phyloP scores from a whole-genome alignment of 768 basidiomycete species.

The Hemileccinum rubropunctum region DNA sequence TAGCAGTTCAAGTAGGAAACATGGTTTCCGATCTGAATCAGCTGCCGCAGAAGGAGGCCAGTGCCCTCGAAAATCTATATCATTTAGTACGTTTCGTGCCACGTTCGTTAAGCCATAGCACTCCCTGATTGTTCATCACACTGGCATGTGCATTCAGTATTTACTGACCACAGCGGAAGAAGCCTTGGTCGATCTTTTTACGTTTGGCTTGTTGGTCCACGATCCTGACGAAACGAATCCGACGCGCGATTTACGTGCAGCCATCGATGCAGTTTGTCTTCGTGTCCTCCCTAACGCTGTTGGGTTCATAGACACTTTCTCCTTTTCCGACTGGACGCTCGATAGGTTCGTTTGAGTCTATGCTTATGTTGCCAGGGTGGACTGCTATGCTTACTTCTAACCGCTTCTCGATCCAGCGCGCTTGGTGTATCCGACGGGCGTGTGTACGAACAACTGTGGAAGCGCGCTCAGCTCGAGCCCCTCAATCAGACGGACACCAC shows the following conservation, averaged over 20 bases:
- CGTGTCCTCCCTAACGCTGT: constrained; percentile 62
- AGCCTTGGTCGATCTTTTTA: constrained; percentile 56
- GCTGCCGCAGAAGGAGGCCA: constrained; percentile 16
- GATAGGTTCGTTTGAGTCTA: constrained; percentile 47
- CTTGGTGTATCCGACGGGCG: constrained; percentile 62
- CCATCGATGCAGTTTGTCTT: constrained; percentile 47
- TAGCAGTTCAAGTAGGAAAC: constrained; percentile 52
- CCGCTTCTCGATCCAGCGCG: constrained; percentile 39
- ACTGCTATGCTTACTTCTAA: background rate
- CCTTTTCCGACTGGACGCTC: constrained; percentile 72
- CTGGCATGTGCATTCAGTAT: constrained; percentile 45
- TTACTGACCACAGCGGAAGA: constrained; percentile 56
- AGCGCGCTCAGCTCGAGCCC: constrained; percentile 55
- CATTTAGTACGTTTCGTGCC: constrained; percentile 24
- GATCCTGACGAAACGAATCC: constrained; percentile 35
- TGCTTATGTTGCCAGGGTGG: background rate
- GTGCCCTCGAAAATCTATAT: constrained; percentile 21
- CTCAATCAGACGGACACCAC: constrained; percentile 52
- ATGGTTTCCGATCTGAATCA: constrained; percentile 38
- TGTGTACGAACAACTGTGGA: constrained; percentile 68
- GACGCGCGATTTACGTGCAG: constrained; percentile 46
- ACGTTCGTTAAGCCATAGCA: background rate
- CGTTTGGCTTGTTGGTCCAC: constrained; percentile 44
- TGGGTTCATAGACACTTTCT: constrained; percentile 70
- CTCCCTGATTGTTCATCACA: background rate